Conservation (phyloP, 2,329 filamentous ascomycete genomes). For the Pseudopyrenochaeta lycopersici region DNA sequence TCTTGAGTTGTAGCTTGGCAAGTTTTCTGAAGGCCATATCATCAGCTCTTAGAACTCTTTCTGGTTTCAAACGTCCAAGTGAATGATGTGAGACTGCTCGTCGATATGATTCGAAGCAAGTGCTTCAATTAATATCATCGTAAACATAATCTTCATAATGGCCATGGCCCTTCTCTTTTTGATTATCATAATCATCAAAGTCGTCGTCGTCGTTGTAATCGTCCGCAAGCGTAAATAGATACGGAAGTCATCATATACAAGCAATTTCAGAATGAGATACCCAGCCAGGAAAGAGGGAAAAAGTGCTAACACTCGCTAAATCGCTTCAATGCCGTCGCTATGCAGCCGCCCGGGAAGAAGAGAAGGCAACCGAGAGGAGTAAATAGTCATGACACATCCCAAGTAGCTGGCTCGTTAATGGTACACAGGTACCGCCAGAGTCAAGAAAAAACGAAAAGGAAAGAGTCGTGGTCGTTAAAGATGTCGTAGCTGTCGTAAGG, state of each 20-base stretch:
- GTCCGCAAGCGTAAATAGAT: not conserved
- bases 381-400: constrained; percentile 14
- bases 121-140: constrained; percentile 20
- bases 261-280: constrained; percentile 10
- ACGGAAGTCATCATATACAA: constrained; percentile 4
- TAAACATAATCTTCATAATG: constrained; percentile 15
- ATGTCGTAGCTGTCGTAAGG: constrained; percentile 8
- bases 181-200: constrained; percentile 5
- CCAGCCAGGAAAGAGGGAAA: constrained; percentile 6
- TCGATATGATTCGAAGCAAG: not conserved
- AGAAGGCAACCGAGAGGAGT: constrained; percentile 29
- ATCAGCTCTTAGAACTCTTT: too few relatives aligned
- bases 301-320: constrained; percentile 30
- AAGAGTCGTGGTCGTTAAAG: not conserved
- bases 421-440: not conserved
- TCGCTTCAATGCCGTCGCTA: constrained; percentile 49
- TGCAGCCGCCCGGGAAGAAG: constrained; percentile 35
- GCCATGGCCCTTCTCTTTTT: constrained; percentile 22
- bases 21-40: too few relatives aligned
- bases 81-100: not conserved
- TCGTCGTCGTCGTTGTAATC: too few relatives aligned
- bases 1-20: too few relatives aligned
- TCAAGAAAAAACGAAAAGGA: not conserved
- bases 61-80: not conserved
- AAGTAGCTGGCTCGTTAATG: constrained; percentile 1